Evolutionary conservation across 2,329 filamentous ascomycete species (phyloP), one percentile per base, ranked within the genome.

Genomic region (Thielaviopsis cerberus): DNA sequence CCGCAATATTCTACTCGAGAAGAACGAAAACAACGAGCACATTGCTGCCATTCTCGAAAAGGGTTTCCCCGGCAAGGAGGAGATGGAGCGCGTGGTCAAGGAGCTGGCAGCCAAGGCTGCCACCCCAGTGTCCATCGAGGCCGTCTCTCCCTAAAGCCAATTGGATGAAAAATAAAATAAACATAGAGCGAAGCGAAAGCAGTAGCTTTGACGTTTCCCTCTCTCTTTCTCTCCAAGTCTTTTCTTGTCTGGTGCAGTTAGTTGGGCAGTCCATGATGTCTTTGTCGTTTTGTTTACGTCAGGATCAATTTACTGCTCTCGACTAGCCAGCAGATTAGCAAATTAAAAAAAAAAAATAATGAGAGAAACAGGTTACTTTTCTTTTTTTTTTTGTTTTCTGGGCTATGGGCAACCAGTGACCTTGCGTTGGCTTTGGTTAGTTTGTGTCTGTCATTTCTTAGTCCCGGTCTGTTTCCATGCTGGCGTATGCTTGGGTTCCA

Each of bases 1-100:
- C 63, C 86, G 86, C 75, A 84, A 85, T 68, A 74, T 89, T 41
- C 80, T 91, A 53, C 85, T 86, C 55, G 86, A 90, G 69, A 91
- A 90, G 76, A 87, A 88, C 64, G 84, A 83, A 62, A 75, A 75
- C 63, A 76, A 72, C 64, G 76, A 79, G 45, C 72, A 78, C 59
- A 70, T 79, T 52, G 68, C 73, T 34, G 71, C 73, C 60, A 41
- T 60, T 0, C 68, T 79, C 56, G 72, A 76, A 64, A 76, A 77
- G 63, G 77, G 78, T 62, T 74, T 75, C 58, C 70, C 70, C 52
- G 69, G 53, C 22, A 60, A 59, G 37, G 60, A 59, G 17, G 53
- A 58, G 30, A 41, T 53, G 51, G 59, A 57, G 20, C 51, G 54
- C 17, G 41, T 50, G n/a, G 41, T 52, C 17, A 30, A 45, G 30